Percentiles rank a stretch among this genome's conserved stretches.
These are phyloP conservation scores for Verticillium dahliae DNA, from an alignment of 2,329 filamentous ascomycete genomes.

Conservation along the genomic window DNA sequence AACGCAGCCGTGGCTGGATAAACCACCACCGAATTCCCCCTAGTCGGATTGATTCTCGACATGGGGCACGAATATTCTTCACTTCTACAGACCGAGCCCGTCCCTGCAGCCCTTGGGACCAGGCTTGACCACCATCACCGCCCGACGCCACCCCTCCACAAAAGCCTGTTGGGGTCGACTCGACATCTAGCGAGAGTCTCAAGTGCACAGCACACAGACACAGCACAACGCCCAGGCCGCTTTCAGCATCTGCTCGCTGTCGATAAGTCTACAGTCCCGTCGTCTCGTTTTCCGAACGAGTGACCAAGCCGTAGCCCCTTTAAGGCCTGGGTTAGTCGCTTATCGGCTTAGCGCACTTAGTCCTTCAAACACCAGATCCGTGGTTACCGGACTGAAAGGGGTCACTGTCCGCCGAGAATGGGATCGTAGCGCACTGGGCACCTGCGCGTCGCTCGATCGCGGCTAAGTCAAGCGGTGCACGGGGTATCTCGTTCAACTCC, in stretches of 20 bases:
- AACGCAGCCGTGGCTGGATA: neutral
- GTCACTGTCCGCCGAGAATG: neutral
- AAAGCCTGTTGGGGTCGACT: neutral
- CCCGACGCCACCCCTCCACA: neutral
- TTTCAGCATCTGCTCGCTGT: no score
- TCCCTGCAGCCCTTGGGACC: neutral
- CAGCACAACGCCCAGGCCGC: neutral
- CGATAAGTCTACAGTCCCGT: no score
- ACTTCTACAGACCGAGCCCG: neutral
- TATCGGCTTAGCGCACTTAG: neutral
- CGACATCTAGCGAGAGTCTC: neutral
- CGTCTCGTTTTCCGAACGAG: neutral
- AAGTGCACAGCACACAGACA: neutral
- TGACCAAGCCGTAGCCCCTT: neutral
- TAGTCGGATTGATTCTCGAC: neutral
- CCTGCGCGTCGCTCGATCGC: neutral
- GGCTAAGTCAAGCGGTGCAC: neutral
- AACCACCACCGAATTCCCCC: neutral
- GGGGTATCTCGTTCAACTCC: neutral
- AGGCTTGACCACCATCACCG: neutral
- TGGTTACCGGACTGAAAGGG: neutral
- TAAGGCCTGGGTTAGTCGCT: neutral
- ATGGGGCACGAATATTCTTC: neutral
- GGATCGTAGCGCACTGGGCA: neutral
- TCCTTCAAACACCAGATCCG: neutral